Conservation (phyloP, 768 basidiomycete species). For the Cystobasidium onofrii region DNA sequence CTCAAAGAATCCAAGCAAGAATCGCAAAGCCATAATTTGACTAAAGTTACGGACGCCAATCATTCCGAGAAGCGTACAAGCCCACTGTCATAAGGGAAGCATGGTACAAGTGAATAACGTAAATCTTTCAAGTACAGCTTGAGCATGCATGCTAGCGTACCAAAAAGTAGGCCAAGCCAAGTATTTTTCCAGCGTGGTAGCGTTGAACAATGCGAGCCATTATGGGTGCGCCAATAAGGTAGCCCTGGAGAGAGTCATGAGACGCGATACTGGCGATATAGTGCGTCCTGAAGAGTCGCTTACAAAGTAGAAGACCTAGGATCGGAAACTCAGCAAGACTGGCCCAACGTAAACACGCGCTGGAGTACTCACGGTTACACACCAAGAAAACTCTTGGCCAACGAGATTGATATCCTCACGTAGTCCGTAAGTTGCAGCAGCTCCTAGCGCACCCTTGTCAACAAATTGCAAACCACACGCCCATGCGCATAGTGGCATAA, state of each 20-base stretch:
- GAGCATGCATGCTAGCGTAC: not conserved
- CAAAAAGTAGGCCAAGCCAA: not conserved
- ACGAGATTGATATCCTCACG: not conserved
- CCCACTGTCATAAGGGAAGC: not conserved
- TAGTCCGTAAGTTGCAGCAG: not conserved
- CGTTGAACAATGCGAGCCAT: not conserved
- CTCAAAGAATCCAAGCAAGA: constrained; percentile 1
- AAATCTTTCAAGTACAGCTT: not conserved
- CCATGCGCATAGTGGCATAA: not conserved
- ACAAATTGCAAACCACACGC: not conserved
- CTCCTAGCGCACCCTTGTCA: not conserved
- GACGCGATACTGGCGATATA: too few species aligned
- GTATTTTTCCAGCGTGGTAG: not conserved
- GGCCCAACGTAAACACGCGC: too few species aligned
- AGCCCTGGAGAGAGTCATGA: not conserved
- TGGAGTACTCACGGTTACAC: not conserved
- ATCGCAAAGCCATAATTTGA: not conserved
- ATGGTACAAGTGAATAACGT: too few species aligned
- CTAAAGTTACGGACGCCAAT: not conserved
- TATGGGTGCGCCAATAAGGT: not conserved
- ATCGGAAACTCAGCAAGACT: too few species aligned
- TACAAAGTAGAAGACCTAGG: not conserved
- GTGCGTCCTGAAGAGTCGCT: too few species aligned
- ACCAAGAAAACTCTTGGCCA: not conserved
- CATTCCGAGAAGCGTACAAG: not conserved